Conservation (phyloP, 345 rosid species). For the Raphanus raphanistrum region DNA sequence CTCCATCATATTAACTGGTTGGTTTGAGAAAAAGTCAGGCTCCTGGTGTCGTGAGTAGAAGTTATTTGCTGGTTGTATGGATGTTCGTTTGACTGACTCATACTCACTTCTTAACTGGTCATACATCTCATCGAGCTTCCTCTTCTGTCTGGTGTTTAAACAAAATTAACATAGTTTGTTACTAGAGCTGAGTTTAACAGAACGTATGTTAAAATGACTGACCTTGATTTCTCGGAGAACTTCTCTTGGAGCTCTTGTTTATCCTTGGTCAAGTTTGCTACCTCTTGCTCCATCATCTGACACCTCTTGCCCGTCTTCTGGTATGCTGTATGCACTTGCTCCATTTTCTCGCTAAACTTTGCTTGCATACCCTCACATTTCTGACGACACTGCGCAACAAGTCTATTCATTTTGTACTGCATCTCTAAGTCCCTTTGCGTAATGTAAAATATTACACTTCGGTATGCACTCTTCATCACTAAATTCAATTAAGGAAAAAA, state of each 20-base stretch:
- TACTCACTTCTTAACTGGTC: slow-evolving; percentile 82
- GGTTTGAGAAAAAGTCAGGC: slow-evolving; percentile 68
- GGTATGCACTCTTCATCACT: slow-evolving; percentile 94
- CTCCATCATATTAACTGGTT: slow-evolving; percentile 59
- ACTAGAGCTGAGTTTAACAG: slow-evolving; percentile 14
- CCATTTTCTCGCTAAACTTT: slow-evolving; percentile 85
- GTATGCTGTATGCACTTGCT: slow-evolving; percentile 87
- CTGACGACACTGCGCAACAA: slow-evolving; percentile 77
- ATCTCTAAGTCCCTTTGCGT: slow-evolving; percentile 90
- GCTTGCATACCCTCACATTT: slow-evolving; percentile 90
- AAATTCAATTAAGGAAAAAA: slow-evolving; percentile 47
- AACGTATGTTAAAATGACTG: slow-evolving; percentile 16
- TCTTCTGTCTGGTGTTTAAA: slow-evolving; percentile 71
- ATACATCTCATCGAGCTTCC: slow-evolving; percentile 97
- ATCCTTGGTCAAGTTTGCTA: slow-evolving; percentile 77
- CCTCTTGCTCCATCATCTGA: slow-evolving; percentile 94
- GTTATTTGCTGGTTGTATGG: slow-evolving; percentile 75
- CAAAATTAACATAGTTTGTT: slow-evolving; percentile 1
- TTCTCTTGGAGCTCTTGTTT: slow-evolving; percentile 95
- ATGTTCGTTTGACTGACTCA: slow-evolving; percentile 73
- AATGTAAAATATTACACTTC: slow-evolving; percentile 81
- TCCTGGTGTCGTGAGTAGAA: slow-evolving; percentile 67
- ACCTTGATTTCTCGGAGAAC: slow-evolving; percentile 91
- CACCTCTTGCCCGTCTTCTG: slow-evolving; percentile 85
- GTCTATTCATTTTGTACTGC: slow-evolving; percentile 85